Percentiles rank a stretch among this genome's conserved stretches.
These are phyloP conservation scores for Atkinsonella texensis DNA, from an alignment of 2,329 filamentous ascomycete species.

Conservation along the genomic window DNA sequence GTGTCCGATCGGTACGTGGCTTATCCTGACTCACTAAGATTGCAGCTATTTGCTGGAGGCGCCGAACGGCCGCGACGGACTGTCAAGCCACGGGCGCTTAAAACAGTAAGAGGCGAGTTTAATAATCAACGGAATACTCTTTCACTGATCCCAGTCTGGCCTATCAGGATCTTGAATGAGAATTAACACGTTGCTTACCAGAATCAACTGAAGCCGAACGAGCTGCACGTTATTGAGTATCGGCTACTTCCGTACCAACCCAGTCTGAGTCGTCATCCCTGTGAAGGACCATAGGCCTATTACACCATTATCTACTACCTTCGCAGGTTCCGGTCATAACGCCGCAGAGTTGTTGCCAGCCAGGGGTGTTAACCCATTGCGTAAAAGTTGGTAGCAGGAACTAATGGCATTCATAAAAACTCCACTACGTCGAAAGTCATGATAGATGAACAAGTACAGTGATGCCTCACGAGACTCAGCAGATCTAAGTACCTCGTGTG, in stretches of 20 bases:
- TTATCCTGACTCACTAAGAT: background rate
- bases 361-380: too few relatives aligned
- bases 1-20: background rate
- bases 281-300: too few relatives aligned
- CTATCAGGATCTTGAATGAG: background rate
- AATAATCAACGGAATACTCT: background rate
- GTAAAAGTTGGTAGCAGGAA: too few relatives aligned
- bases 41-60: background rate
- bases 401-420: too few relatives aligned
- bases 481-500: too few relatives aligned
- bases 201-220: background rate
- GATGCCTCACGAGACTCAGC: too few relatives aligned
- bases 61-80: background rate
- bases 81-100: background rate
- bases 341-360: too few relatives aligned
- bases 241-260: background rate
- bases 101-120: background rate
- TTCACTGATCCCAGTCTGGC: background rate
- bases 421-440: too few relatives aligned
- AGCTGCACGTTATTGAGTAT: background rate
- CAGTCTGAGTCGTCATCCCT: too few relatives aligned
- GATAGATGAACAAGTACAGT: too few relatives aligned
- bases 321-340: too few relatives aligned
- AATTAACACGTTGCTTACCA: background rate
- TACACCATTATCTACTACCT: too few relatives aligned